Percentiles rank a stretch among this genome's conserved stretches.
Conservation (phyloP, 225 moss, liverwort and hornwort species). For the Sphagnum contortum region DNA sequence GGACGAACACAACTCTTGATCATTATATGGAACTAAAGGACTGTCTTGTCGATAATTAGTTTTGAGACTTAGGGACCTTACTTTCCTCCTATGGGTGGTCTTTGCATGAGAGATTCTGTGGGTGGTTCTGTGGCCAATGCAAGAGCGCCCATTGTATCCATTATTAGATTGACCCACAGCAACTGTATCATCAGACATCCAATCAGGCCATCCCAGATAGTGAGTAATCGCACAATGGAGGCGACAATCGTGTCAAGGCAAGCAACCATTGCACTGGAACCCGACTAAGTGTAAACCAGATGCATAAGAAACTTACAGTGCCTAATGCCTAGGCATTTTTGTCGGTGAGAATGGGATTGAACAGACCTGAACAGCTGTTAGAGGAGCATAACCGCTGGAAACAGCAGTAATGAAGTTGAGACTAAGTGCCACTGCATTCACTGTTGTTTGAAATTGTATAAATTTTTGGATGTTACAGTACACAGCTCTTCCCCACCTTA, state of each 20-base stretch:
- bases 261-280: too few relatives aligned
- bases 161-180: constrained; percentile 92
- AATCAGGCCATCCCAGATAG: too few relatives aligned
- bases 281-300: not conserved
- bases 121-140: constrained; percentile 91
- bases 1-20: too few relatives aligned
- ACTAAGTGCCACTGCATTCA: constrained; percentile 62
- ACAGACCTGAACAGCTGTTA: constrained; percentile 81
- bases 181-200: constrained; percentile 29
- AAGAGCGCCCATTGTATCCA: constrained; percentile 92
- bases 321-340: not conserved
- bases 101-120: constrained; percentile 67
- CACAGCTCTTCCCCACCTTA: constrained; percentile 89
- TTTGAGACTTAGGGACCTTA: constrained; percentile 15
- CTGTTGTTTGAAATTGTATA: constrained; percentile 83
- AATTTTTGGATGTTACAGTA: constrained; percentile 95
- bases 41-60: too few relatives aligned
- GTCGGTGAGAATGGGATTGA: not conserved
- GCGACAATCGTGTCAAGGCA: too few relatives aligned
- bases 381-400: constrained; percentile 72
- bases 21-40: too few relatives aligned
- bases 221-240: too few relatives aligned
- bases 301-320: not conserved
- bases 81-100: constrained; percentile 57
- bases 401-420: constrained; percentile 81